Percentiles rank a stretch among this genome's conserved stretches.
phyloP scores from a whole-genome alignment of 1,139 yeast genomes.

The Arxiozyma heterogenica region DNA sequence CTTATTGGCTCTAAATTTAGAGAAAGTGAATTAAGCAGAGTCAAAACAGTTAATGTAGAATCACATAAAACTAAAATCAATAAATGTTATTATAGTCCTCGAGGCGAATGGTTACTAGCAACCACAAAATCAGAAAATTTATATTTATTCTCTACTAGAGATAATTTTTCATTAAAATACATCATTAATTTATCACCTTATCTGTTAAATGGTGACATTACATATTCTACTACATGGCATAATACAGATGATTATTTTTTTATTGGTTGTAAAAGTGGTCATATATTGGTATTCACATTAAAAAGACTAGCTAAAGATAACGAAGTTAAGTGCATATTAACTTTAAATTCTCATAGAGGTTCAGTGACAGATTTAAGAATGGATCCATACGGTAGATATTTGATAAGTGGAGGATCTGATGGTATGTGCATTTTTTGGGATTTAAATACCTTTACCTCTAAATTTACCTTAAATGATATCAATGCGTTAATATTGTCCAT shows the following conservation, averaged over 20 bases:
- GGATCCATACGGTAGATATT: conserved; percentile 50
- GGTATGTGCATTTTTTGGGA: conserved; percentile 63
- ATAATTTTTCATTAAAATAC: conserved; percentile 15
- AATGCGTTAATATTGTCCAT: conserved; percentile 44
- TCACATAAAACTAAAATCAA: conserved; percentile 30
- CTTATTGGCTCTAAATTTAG: conserved; percentile 31
- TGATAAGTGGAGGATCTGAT: conserved; percentile 59
- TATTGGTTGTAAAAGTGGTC: conserved; percentile 33
- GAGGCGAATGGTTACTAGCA: conserved; percentile 43
- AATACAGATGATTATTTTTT: conserved; percentile 29
- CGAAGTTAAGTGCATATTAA: conserved; percentile 21
- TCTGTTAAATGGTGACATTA: conserved; percentile 8
- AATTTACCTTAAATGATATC: conserved; percentile 37
- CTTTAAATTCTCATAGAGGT: conserved; percentile 44
- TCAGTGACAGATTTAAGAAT: conserved; percentile 42
- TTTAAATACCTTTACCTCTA: conserved; percentile 38
- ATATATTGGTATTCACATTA: conserved; percentile 33
- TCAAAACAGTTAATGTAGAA: conserved; percentile 32
- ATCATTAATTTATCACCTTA: conserved; percentile 9
- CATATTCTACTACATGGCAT: conserved; percentile 27
- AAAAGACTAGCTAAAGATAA: conserved; percentile 7
- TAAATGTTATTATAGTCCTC: conserved; percentile 39
- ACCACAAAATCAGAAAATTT: conserved; percentile 34
- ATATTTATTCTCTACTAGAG: conserved; percentile 20
- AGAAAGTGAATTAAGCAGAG: conserved; percentile 20